A percentile compares a stretch with the other conserved stretches of the same genome.
phyloP scores from a whole-genome alignment of 2,329 filamentous ascomycete species.

The Claviceps capensis region DNA sequence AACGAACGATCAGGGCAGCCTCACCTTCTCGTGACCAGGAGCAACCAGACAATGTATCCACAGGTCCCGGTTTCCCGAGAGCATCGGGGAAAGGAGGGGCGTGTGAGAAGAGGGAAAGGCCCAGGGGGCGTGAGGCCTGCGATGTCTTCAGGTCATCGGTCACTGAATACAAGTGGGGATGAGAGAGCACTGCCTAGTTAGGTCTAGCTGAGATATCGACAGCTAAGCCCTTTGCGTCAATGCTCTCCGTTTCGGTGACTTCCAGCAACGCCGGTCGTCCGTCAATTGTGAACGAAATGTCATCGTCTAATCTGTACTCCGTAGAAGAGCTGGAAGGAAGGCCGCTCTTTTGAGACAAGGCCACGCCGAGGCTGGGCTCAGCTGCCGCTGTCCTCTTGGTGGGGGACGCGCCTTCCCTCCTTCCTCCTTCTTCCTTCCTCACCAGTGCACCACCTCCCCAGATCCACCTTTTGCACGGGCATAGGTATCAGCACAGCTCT shows the following conservation, averaged over 20 bases:
- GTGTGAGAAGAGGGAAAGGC: not conserved
- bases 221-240: not conserved
- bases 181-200: not conserved
- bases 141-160: not conserved
- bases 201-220: not conserved
- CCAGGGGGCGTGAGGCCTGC: not conserved
- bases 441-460: not conserved
- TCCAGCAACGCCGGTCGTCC: not conserved
- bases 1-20: not conserved
- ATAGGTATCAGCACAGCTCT: not conserved
- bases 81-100: not conserved
- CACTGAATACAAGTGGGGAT: not conserved
- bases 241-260: not conserved
- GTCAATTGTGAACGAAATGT: slow-evolving; percentile 3
- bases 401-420: not conserved
- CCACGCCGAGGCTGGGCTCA: not conserved
- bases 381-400: not conserved
- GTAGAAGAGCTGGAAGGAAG: not conserved
- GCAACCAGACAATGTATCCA: not conserved
- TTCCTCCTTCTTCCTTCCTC: not conserved
- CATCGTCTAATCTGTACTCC: not conserved
- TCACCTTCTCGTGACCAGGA: slow-evolving; percentile 4
- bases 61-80: not conserved
- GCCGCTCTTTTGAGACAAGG: not conserved
- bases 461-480: not conserved